Evolutionary conservation across 345 rosid genomes (phyloP).

Genomic region (Citrus hindsii): DNA sequence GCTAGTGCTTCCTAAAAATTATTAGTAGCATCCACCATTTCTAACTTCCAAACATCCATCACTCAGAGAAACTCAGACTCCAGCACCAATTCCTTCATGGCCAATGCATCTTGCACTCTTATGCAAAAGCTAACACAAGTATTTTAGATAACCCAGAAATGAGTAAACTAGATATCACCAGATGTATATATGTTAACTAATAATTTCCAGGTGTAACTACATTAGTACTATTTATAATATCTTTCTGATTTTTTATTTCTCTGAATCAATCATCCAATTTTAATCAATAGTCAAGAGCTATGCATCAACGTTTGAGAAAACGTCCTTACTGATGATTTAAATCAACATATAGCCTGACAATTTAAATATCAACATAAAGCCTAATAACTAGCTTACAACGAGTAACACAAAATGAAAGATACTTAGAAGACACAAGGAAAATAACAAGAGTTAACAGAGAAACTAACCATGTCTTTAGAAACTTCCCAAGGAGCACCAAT

Average conservation of each 20-base stretch:
- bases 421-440: background rate
- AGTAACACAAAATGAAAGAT: background rate
- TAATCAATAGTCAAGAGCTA: background rate
- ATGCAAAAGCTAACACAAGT: background rate
- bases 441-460: background rate
- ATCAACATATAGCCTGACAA: background rate
- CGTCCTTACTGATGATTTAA: background rate
- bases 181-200: background rate
- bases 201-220: background rate
- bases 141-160: background rate
- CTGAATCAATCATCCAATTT: background rate
- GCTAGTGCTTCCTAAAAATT: background rate
- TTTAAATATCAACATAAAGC: background rate
- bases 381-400: background rate
- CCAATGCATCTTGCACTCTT: background rate
- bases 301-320: background rate
- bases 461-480: slow-evolving; percentile 65
- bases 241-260: background rate
- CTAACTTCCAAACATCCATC: background rate
- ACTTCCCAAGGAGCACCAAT: slow-evolving; percentile 79
- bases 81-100: background rate
- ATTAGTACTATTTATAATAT: background rate
- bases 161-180: background rate
- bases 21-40: background rate
- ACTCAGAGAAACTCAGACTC: background rate